Evolutionary conservation across 2,329 filamentous ascomycete species (phyloP), one percentile per base, ranked within the genome.

Genomic region (Biscogniauxia mediterranea): DNA sequence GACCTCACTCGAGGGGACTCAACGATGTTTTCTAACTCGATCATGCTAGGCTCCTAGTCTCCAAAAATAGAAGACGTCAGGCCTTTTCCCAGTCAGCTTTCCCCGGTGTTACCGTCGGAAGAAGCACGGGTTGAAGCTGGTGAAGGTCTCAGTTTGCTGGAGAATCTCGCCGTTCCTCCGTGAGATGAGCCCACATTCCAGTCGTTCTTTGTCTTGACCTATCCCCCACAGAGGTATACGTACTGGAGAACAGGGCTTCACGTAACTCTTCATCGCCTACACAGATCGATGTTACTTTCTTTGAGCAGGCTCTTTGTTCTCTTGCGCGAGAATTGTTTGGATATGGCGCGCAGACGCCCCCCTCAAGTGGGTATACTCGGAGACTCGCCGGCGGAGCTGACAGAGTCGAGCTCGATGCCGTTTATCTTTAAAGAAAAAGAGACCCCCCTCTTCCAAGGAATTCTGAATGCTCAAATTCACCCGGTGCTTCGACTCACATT

Each of bases 401-500:
- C 57, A 59, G 63, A 56, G 55, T 53, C 51, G 60, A 54, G 59
- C 28, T 64, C 56, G 62, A 63, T 65, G 57, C 52, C 32, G 20
- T 19, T 58, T 57, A 60, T 63, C 64, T 70, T 72, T 71, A 69
- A 69, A 73, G 66, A 25, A 52, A 61, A 68, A 68, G 38, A 46
- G 38, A 11, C 65, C 66, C 59, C 57, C 61, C 28, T 32, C 28
- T 32, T 32, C 28, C 58, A 49, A 67, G 70, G 71, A 72, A 73
- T 25, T 60, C 54, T 6, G 38, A 23, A 61, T 61, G 54, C 57
- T 63, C 56, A 61, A 59, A 64, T 57, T 66, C 67, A 62, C 65
- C 65, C 61, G 65, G 66, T 68, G 63, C 68, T 59, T 68, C 61
- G 52, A 64, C 59, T 64, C 64, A 70, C 72, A 73, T 74, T 74